These are phyloP conservation scores for Metschnikowia sp. DNA, from an alignment of 805 yeast genomes.

Conservation along the genomic window DNA sequence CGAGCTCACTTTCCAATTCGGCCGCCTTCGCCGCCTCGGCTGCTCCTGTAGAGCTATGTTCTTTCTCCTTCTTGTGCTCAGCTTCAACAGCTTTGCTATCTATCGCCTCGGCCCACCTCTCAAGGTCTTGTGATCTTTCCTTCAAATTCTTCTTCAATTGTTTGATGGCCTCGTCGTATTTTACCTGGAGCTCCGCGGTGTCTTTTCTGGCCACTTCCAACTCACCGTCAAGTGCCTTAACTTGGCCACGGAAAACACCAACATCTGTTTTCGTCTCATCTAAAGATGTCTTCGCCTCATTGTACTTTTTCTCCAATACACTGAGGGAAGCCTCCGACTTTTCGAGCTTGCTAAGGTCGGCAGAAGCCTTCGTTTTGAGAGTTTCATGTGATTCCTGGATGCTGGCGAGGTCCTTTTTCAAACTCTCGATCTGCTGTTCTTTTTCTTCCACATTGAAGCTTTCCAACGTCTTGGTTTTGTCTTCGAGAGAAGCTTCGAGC, in stretches of 20 bases:
- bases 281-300: conserved; percentile 1
- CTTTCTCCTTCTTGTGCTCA: neutral
- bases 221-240: conserved; percentile 1
- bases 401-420: conserved; percentile 2
- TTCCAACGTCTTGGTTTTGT: conserved; percentile 3
- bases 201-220: neutral
- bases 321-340: neutral
- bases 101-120: conserved; percentile 1
- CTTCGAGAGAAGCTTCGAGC: conserved; percentile 1
- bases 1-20: conserved; percentile 1
- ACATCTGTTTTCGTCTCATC: conserved; percentile 6
- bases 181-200: neutral
- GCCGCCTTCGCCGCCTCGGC: neutral
- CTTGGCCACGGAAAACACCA: conserved; percentile 6
- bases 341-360: neutral
- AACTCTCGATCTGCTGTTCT: conserved; percentile 3
- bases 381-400: neutral
- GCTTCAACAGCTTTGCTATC: neutral
- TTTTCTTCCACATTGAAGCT: conserved; percentile 3
- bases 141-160: conserved; percentile 5
- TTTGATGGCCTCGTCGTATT: conserved; percentile 4
- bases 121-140: conserved; percentile 3
- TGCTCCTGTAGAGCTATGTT: neutral
- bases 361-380: conserved; percentile 1
- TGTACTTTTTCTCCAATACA: conserved; percentile 4